Conservation (phyloP, 148 eudicot species). For the Fallopia convolvulus region DNA sequence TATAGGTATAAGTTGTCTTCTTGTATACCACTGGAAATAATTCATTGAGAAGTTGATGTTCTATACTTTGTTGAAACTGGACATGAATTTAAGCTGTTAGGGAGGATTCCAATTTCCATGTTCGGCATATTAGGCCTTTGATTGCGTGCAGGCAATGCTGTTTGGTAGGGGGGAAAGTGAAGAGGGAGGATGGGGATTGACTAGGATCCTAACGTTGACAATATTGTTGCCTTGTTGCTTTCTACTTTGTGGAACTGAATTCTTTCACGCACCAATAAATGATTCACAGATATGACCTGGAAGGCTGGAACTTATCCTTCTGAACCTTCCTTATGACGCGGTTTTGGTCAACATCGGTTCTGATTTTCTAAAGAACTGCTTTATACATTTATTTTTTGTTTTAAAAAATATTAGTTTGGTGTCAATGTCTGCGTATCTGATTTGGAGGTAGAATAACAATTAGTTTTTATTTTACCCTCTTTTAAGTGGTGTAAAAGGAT, state of each 20-base stretch:
- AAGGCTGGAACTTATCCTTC: neutral
- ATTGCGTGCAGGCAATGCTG: neutral
- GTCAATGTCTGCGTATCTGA: neutral
- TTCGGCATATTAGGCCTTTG: neutral
- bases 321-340: neutral
- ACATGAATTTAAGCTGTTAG: neutral
- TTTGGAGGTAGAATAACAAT: neutral
- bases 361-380: neutral
- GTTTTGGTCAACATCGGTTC: neutral
- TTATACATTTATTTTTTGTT: neutral
- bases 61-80: neutral
- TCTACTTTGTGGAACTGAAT: neutral
- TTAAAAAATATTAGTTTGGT: neutral
- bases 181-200: neutral
- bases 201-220: neutral
- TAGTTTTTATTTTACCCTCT: neutral
- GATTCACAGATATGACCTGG: neutral
- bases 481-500: neutral
- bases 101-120: neutral
- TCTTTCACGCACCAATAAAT: neutral
- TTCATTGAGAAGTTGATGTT: no score
- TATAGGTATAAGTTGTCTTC: neutral
- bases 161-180: neutral
- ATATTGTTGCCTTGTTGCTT: slow-evolving; percentile 2
- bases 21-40: no score